Percentiles rank a stretch among this genome's conserved stretches.
phyloP scores from a whole-genome alignment of 257 asterid genomes.

The Cordia subcordata region DNA sequence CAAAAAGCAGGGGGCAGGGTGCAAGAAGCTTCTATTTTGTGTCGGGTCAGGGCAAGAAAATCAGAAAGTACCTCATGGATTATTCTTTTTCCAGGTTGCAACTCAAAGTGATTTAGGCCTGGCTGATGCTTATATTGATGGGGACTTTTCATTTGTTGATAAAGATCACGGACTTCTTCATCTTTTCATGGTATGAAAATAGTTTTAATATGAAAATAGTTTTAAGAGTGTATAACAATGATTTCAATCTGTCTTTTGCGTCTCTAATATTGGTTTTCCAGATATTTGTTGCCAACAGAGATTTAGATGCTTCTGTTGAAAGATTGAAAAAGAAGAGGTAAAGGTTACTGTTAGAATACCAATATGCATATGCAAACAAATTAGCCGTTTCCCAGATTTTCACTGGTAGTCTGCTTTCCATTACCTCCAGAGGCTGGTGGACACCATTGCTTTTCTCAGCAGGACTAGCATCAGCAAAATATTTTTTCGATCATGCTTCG shows the following conservation, averaged over 20 bases:
- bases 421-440: slow-evolving; percentile 80
- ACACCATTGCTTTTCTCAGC: slow-evolving; percentile 70
- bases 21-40: too few species aligned
- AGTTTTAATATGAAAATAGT: slow-evolving; percentile 19
- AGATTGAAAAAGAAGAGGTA: slow-evolving; percentile 54
- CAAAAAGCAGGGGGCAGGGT: too few species aligned
- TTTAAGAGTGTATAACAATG: not conserved
- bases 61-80: not conserved
- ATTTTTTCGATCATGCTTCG: slow-evolving; percentile 60
- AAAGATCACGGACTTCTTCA: slow-evolving; percentile 58
- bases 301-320: slow-evolving; percentile 40
- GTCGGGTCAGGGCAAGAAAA: too few species aligned
- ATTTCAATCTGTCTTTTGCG: not conserved
- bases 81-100: slow-evolving; percentile 44
- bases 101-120: slow-evolving; percentile 81
- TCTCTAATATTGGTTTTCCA: slow-evolving; percentile 29
- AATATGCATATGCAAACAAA: not conserved
- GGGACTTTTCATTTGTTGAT: slow-evolving; percentile 75
- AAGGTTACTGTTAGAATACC: not conserved
- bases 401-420: not conserved
- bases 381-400: not conserved
- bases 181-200: slow-evolving; percentile 63
- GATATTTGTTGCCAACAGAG: slow-evolving; percentile 74
- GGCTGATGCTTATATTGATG: slow-evolving; percentile 82
- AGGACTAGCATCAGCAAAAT: slow-evolving; percentile 77